Evolutionary conservation across 768 basidiomycete species (phyloP).

Genomic region (Rubroboletus satanas): DNA sequence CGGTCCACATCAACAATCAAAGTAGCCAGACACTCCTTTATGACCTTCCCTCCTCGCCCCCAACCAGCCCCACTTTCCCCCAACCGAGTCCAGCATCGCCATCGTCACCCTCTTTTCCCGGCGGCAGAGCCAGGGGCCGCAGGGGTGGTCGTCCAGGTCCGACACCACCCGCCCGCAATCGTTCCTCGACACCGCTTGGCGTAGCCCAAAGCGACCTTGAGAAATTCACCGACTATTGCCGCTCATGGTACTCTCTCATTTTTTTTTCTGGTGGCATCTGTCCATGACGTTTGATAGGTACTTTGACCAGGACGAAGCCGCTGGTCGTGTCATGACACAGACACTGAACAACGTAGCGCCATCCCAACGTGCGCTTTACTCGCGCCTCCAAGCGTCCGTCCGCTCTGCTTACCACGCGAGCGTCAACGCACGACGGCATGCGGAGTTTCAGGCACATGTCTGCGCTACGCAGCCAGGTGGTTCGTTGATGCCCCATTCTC

Average conservation of each 20-base stretch:
- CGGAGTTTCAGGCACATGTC: conserved; percentile 84
- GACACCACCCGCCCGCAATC: conserved; percentile 54
- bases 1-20: conserved; percentile 40
- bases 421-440: conserved; percentile 68
- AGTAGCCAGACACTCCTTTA: conserved; percentile 68
- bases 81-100: conserved; percentile 47
- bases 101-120: conserved; percentile 52
- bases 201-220: conserved; percentile 68
- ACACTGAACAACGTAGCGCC: conserved; percentile 76
- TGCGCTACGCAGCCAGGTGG: conserved; percentile 75
- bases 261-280: neutral
- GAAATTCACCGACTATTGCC: conserved; percentile 71
- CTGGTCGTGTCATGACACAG: conserved; percentile 78
- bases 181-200: conserved; percentile 68
- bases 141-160: conserved; percentile 46
- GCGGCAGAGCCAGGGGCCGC: conserved; percentile 45
- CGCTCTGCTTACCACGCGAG: conserved; percentile 82
- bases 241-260: conserved; percentile 57
- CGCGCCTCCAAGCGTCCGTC: conserved; percentile 81
- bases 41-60: conserved; percentile 65
- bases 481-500: conserved; percentile 70
- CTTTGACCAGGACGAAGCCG: conserved; percentile 74
- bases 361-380: conserved; percentile 82
- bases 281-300: conserved; percentile 51
- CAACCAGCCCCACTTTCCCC: conserved; percentile 46